These are phyloP conservation scores for Arachnopeziza araneosa DNA, from an alignment of 2,329 filamentous ascomycete genomes.

Conservation along the genomic window DNA sequence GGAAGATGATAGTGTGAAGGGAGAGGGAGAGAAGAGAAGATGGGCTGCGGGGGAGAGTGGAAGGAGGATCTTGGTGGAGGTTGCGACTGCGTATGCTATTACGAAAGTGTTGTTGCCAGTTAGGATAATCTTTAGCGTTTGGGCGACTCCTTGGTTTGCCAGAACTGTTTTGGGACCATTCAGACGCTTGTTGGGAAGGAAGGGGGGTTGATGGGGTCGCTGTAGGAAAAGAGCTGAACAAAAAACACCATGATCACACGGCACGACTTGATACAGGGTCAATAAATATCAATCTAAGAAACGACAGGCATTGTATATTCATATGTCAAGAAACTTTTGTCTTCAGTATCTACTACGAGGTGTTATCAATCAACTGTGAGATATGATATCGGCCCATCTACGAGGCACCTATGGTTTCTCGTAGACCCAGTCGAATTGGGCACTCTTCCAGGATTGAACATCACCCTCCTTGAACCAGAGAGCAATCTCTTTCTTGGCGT, in stretches of 20 bases:
- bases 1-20: constrained; percentile 1
- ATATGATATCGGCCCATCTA: not conserved
- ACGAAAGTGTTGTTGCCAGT: constrained; percentile 80
- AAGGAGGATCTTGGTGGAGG: constrained; percentile 47
- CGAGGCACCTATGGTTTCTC: constrained; percentile 56
- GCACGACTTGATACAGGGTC: not conserved
- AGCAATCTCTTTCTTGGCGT: constrained; percentile 98
- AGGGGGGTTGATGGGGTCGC: not conserved
- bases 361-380: not conserved
- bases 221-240: not conserved
- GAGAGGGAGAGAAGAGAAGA: constrained; percentile 30
- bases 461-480: constrained; percentile 96
- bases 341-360: not conserved
- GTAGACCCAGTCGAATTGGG: constrained; percentile 92
- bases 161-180: constrained; percentile 46
- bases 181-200: not conserved
- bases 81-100: constrained; percentile 86
- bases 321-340: not conserved
- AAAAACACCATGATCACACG: not conserved
- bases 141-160: constrained; percentile 91
- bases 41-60: constrained; percentile 27
- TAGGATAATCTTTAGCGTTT: constrained; percentile 72
- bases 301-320: too few relatives aligned
- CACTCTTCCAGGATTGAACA: constrained; percentile 76
- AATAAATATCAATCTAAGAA: too few relatives aligned